Base-by-base conservation (phyloP, 208 protist genomes). In the Trypanosoma brucei region DNA sequence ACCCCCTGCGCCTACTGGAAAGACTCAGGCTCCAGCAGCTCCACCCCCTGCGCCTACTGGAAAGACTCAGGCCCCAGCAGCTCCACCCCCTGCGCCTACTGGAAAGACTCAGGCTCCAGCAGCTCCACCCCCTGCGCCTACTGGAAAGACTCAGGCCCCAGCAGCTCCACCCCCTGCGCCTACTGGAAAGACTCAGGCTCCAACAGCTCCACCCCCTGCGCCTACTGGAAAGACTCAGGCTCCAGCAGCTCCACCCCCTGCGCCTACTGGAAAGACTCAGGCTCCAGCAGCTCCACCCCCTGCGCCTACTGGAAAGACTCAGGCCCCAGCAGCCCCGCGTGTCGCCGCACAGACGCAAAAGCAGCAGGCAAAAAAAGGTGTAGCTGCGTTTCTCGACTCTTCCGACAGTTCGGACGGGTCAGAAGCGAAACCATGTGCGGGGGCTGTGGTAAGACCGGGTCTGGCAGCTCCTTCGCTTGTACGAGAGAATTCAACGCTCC, bases 301-400 rank as follows among this genome's bases (percentile, higher is more conserved):
- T 14, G 8, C 14, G 14, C 14, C 44, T 48, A 53, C n/a, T 22
- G 9, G 22, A 22, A 22, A 22, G 22, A 22, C 22, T 22, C 22
- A 9, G 11, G 14, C 34, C 39, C 9, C 45, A 34, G 45, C 57
- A 64, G 7, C 56, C 31, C n/a, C 35, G 0, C 49, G 2, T 8
- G 55, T 30, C 30, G 34, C 33, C 37, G 13, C 40, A n/a, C 46
- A 33, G 9, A 40, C 7, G 13, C 35, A 30, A 11, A 48, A 36
- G n/a, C 13, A 50, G 31, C 44, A 45, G 0, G 67, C 48, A 3
- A 65, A 59, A 56, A 67, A 3, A 31, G 37, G 22, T 11, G 39
- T 70, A 38, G 56, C 70, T 1, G 54, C 56, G 3, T 55, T 72
- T 33, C 67, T 71, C 34, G 55, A 52, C 50, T 72, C 72, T 3